Evolutionary conservation across 164 flowering plant species (phyloP).

Genomic region (Umbellularia californica): DNA sequence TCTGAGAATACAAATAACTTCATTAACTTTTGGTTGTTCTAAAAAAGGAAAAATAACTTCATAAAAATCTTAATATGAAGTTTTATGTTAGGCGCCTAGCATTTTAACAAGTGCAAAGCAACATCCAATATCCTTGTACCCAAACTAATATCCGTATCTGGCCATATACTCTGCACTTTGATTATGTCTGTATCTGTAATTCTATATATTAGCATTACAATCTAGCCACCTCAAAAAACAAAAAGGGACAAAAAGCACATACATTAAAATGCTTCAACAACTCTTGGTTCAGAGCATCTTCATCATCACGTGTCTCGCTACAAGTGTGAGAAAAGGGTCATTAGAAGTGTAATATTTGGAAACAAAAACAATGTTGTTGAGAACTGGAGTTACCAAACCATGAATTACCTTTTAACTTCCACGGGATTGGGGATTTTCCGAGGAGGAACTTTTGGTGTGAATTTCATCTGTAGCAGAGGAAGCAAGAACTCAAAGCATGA

Average conservation of each 20-base stretch:
- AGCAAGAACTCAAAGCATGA: neutral
- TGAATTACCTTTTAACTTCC: constrained; percentile 6
- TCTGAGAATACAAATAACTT: neutral
- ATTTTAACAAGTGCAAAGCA: neutral
- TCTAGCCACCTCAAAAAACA: neutral
- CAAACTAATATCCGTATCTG: neutral
- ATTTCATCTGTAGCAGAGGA: neutral
- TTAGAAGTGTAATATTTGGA: neutral
- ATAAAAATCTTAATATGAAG: neutral
- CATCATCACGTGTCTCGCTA: constrained; percentile 16
- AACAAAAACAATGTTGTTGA: neutral
- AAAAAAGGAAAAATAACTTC: no score
- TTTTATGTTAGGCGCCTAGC: neutral
- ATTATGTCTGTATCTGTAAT: neutral
- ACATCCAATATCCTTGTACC: neutral
- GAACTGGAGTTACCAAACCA: neutral
- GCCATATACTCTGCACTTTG: neutral
- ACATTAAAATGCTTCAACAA: constrained; percentile 16
- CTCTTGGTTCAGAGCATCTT: constrained; percentile 13
- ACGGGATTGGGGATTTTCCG: neutral
- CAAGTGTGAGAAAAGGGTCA: constrained; percentile 1
- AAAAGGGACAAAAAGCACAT: neutral
- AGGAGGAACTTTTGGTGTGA: constrained; percentile 11
- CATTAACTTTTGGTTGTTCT: no score
- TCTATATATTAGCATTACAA: neutral